Conservation (phyloP, 202 grass and related monocot species). For the Panicum hallii region DNA sequence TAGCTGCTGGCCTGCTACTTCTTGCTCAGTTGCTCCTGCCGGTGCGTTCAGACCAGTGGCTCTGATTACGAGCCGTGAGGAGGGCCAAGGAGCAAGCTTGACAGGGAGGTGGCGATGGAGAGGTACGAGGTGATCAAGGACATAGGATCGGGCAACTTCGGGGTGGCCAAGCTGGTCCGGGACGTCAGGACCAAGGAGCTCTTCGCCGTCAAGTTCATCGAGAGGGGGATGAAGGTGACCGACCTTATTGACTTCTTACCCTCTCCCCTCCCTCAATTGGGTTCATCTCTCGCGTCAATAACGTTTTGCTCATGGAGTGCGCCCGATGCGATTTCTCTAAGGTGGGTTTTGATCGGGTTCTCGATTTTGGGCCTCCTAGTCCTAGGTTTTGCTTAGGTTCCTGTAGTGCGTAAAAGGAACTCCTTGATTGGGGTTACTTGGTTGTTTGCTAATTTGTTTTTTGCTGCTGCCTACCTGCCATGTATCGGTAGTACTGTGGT, state of each 20-base stretch:
- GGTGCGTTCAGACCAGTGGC: slow-evolving; percentile 19
- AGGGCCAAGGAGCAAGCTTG: background rate
- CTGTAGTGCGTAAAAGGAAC: slow-evolving; percentile 16
- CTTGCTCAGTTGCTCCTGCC: background rate
- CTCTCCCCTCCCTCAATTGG: background rate
- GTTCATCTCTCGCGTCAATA: background rate
- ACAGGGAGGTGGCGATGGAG: slow-evolving; percentile 54
- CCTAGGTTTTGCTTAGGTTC: slow-evolving; percentile 31
- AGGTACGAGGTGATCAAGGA: slow-evolving; percentile 86
- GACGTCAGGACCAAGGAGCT: slow-evolving; percentile 82
- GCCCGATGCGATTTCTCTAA: background rate
- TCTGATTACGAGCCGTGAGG: background rate
- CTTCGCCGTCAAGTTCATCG: slow-evolving; percentile 88
- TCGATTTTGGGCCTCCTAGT: background rate
- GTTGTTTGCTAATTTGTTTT: background rate
- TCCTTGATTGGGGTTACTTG: slow-evolving; percentile 9
- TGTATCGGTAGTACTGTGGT: background rate
- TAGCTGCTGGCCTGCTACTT: background rate
- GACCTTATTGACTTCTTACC: background rate
- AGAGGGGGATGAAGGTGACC: slow-evolving; percentile 92
- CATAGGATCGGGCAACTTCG: slow-evolving; percentile 95
- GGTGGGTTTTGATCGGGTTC: slow-evolving; percentile 1
- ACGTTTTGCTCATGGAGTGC: background rate
- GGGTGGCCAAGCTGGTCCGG: slow-evolving; percentile 85
- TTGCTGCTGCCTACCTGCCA: background rate